Base-by-base conservation (phyloP, 176 grass and related monocot species). In the Poa annua region DNA sequence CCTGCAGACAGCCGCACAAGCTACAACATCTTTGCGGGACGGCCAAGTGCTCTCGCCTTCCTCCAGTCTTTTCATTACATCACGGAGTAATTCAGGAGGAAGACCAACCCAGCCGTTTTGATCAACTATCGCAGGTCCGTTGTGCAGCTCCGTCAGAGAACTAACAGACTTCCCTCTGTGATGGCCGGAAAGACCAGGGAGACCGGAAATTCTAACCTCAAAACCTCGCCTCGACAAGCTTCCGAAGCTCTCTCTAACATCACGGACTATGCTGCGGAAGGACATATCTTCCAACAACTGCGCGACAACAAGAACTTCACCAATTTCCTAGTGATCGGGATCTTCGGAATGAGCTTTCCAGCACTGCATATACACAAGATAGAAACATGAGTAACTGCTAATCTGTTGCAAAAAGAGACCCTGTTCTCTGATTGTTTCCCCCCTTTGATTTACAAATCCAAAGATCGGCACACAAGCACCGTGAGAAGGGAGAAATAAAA, bases 191-290 rank as follows among this genome's bases (percentile, higher is more conserved):
- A 89, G 79, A 77, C 90, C 89, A 75, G 89, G 55, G 47, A 95
- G 42, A 34, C 90, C 75, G 16, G 85, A 92, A 68, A 95, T 86
- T 84, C 85, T 85, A n/a, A 93, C 91, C 36, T 96, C 93, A 48
- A 93, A 93, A 52, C 93, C 88, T 11, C 84, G 77, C 50, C 90
- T 88, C 48, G 93, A 93, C 74, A 96, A 79, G 64, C 88, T 96
- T 66, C 93, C 90, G 25, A 96, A 79, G 84, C 93, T 89, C 53
- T 96, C 93, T 80, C 71, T 96, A 74, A 93, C 73, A 88, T 96
- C 93, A 53, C 55, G 88, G 75, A 96, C 80, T 85, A 96, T 87
- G 78, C 88, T 96, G 71, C 84, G 84, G 61, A 93, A 90, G 32
- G 90, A 96, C 93, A 96, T 96, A 35, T 74, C 78, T 20, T 24